phyloP scores from a whole-genome alignment of 2,329 filamentous ascomycete species.

The Knufia fluminis region DNA sequence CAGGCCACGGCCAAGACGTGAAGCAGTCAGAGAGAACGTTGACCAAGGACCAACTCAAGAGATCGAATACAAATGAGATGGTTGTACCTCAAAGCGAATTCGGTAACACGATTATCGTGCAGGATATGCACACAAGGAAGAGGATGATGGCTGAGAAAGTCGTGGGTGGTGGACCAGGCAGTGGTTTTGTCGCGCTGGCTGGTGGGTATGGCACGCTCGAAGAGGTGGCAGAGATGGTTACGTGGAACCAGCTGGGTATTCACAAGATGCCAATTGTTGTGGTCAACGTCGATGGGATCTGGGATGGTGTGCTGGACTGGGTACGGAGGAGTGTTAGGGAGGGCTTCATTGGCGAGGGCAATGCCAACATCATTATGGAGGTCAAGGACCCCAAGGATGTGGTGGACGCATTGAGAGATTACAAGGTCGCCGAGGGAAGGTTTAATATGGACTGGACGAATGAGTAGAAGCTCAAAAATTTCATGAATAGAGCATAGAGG shows the following conservation, averaged over 20 bases:
- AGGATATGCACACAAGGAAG: conserved; percentile 95
- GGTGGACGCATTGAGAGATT: conserved; percentile 59
- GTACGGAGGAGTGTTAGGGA: conserved; percentile 63
- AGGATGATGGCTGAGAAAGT: conserved; percentile 87
- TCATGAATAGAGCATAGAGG: not conserved
- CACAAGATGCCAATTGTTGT: conserved; percentile 71
- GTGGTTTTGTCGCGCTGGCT: conserved; percentile 78
- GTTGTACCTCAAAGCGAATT: conserved; percentile 44
- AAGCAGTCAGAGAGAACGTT: conserved; percentile 46
- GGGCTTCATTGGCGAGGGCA: conserved; percentile 65
- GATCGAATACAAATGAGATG: conserved; percentile 23
- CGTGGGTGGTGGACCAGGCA: conserved; percentile 67
- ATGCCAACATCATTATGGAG: conserved; percentile 69
- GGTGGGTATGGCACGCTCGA: conserved; percentile 94
- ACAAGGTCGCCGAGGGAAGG: conserved; percentile 64
- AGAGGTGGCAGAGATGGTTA: conserved; percentile 89
- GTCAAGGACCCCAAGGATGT: conserved; percentile 65
- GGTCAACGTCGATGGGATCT: conserved; percentile 84
- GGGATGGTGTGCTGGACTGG: conserved; percentile 78
- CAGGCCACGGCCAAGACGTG: conserved; percentile 2
- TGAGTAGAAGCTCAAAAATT: conserved; percentile 9
- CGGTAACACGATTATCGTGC: conserved; percentile 77
- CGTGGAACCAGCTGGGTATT: conserved; percentile 94
- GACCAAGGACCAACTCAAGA: conserved; percentile 44
- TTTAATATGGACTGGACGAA: conserved; percentile 76